Evolutionary conservation across 306 rosid species (phyloP).

Genomic region (peach (Prunus persica)): DNA sequence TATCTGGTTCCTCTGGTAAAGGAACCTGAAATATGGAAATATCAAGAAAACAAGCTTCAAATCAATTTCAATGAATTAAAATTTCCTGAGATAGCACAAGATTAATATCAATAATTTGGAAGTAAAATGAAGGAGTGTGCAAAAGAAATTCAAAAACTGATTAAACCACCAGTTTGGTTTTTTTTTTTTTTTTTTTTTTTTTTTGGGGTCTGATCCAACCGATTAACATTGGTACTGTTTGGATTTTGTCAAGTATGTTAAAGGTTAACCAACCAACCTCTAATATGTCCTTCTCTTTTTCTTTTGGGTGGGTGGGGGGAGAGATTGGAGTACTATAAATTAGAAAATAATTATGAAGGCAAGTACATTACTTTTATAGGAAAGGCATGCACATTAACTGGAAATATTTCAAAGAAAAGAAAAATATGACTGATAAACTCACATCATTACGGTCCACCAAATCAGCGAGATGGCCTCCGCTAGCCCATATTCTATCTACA

Average conservation of each 20-base stretch:
- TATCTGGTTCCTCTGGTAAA: slow-evolving; percentile 76
- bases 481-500: slow-evolving; percentile 85
- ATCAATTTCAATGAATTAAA: slow-evolving; percentile 10
- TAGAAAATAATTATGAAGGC: too few species aligned
- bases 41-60: slow-evolving; percentile 20
- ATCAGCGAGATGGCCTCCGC: slow-evolving; percentile 83
- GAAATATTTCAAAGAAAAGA: slow-evolving; percentile 2
- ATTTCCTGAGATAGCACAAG: neutral
- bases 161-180: neutral
- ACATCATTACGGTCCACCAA: slow-evolving; percentile 87
- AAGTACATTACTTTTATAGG: neutral
- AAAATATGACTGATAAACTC: slow-evolving; percentile 37
- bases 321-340: neutral
- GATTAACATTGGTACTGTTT: neutral
- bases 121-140: neutral
- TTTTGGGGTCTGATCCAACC: too few species aligned
- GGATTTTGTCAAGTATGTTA: neutral
- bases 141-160: neutral
- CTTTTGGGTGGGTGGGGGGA: neutral
- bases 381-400: slow-evolving; percentile 2
- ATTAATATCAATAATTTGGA: neutral
- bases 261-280: neutral
- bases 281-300: neutral
- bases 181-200: too few species aligned
- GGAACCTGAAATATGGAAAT: slow-evolving; percentile 55